phyloP scores from a whole-genome alignment of 2,329 filamentous ascomycete genomes.

The Colletotrichum tamarilloi region DNA sequence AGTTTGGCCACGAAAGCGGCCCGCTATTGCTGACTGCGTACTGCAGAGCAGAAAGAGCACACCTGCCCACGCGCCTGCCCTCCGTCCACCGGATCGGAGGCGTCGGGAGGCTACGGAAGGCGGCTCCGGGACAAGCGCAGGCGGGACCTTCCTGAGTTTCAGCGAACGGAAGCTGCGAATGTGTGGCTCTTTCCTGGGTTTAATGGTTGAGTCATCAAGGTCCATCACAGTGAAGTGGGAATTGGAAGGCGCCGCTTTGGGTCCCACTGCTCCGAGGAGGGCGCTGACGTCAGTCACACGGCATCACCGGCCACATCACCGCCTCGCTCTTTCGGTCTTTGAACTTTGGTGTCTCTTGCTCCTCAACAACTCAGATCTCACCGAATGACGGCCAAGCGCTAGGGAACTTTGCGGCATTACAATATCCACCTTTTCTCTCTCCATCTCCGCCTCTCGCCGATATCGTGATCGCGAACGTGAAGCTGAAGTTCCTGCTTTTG shows the following conservation, averaged over 20 bases:
- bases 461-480: background rate
- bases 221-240: background rate
- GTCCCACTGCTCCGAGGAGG: slow-evolving; percentile 3
- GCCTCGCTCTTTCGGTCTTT: background rate
- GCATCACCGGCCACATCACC: slow-evolving; percentile 15
- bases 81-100: background rate
- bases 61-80: background rate
- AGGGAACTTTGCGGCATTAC: background rate
- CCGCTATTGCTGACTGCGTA: background rate
- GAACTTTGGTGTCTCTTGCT: background rate
- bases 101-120: background rate
- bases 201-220: slow-evolving; percentile 21
- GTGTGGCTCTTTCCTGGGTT: background rate
- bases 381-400: background rate
- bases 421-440: background rate
- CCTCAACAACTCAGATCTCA: background rate
- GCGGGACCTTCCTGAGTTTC: background rate
- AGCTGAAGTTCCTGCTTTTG: background rate
- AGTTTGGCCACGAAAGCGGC: background rate
- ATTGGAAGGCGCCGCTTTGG: background rate
- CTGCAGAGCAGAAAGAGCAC: background rate
- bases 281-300: slow-evolving; percentile 30
- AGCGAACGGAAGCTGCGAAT: background rate
- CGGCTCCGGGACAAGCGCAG: background rate
- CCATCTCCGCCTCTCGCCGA: background rate